phyloP scores from a whole-genome alignment of 495 filamentous ascomycete species.

The Talaromyces borbonicus region DNA sequence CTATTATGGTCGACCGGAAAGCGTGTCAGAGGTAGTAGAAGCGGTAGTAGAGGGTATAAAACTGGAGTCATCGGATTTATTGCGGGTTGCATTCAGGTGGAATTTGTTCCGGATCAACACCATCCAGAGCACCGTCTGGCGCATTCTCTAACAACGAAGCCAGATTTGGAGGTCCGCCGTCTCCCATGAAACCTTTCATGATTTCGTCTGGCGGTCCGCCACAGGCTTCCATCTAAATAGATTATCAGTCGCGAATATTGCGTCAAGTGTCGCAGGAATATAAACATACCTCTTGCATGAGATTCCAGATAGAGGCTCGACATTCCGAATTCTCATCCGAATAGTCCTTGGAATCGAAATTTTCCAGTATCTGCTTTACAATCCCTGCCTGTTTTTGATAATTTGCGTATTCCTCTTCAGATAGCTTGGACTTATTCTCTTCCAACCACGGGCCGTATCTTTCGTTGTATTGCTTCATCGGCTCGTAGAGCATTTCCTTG shows the following conservation, averaged over 20 bases:
- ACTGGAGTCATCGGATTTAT: no score
- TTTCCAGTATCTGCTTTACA: constrained; percentile 78
- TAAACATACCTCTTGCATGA: constrained; percentile 79
- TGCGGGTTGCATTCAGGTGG: not conserved
- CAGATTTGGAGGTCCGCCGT: constrained; percentile 24
- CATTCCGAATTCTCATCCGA: constrained; percentile 71
- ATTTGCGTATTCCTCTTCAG: constrained; percentile 60
- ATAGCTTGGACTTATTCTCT: constrained; percentile 56
- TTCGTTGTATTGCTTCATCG: constrained; percentile 90
- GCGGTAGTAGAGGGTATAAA: no score
- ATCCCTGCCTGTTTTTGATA: constrained; percentile 74
- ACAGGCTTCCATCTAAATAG: constrained; percentile 79
- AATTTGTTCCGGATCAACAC: not conserved
- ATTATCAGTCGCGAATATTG: constrained; percentile 4
- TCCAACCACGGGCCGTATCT: constrained; percentile 87
- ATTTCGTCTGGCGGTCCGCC: constrained; percentile 85
- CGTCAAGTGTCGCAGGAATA: constrained; percentile 7
- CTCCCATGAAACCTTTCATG: constrained; percentile 29
- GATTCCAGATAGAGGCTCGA: constrained; percentile 87
- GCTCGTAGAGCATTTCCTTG: constrained; percentile 96
- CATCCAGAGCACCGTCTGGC: constrained; percentile 13
- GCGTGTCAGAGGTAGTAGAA: no score
- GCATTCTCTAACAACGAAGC: constrained; percentile 43
- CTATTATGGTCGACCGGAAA: no score
- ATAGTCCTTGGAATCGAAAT: constrained; percentile 74